Percentiles rank a stretch among this genome's conserved stretches.
Conservation (phyloP, 192 early-diverging fungal species). For the Podila clonocystis region DNA sequence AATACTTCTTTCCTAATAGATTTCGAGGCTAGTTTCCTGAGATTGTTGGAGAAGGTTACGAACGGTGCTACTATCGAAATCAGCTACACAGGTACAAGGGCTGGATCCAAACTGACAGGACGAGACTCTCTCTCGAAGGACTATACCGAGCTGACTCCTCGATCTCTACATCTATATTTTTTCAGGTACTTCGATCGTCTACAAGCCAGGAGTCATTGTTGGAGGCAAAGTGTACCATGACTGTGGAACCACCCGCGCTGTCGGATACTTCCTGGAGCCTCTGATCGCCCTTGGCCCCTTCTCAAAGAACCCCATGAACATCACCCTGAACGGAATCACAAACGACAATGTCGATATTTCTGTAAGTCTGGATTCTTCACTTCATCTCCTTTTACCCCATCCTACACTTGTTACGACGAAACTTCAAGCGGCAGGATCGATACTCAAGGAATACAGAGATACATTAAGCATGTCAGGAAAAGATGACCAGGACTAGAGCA, state of each 20-base stretch:
- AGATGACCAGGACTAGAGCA: no score
- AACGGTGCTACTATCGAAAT: constrained; percentile 96
- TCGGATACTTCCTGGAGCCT: constrained; percentile 96
- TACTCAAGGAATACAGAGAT: no score
- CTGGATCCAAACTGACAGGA: neutral
- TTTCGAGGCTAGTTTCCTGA: constrained; percentile 90
- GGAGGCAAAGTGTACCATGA: constrained; percentile 91
- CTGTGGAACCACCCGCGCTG: constrained; percentile 84
- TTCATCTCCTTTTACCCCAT: neutral
- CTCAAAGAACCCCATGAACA: constrained; percentile 82
- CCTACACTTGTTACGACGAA: no score
- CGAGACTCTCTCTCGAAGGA: neutral
- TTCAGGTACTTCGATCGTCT: constrained; percentile 81
- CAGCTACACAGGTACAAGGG: constrained; percentile 79
- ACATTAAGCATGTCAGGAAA: no score
- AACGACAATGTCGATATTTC: constrained; percentile 93
- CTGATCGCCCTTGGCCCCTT: constrained; percentile 94
- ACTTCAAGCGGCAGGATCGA: no score
- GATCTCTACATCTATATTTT: neutral
- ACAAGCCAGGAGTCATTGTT: constrained; percentile 89
- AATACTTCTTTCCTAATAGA: constrained; percentile 60
- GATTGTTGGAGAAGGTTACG: constrained; percentile 92
- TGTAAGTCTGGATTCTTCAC: constrained; percentile 54
- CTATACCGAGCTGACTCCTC: neutral
- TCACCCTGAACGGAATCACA: constrained; percentile 92